phyloP scores from a whole-genome alignment of 139 green algal species.

The Chlamydomonas sphaeroides region DNA sequence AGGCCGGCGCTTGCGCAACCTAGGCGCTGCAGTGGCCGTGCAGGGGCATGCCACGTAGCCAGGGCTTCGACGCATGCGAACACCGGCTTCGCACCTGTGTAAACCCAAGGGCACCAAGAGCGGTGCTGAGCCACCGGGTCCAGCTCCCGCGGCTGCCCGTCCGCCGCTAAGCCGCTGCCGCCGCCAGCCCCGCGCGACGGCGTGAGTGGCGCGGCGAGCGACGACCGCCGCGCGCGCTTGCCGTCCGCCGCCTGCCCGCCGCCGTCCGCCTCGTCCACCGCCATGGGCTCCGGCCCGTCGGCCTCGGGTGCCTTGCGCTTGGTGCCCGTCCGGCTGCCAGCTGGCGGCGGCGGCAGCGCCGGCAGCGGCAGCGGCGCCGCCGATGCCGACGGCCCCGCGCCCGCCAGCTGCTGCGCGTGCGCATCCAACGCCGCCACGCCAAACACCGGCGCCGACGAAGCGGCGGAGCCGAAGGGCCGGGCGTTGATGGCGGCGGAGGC shows the following conservation, averaged over 20 bases:
- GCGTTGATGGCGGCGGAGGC: no score
- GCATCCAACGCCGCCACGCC: conserved; percentile 18
- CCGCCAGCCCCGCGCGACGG: not conserved
- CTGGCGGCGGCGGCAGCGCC: not conserved
- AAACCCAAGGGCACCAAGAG: conserved; percentile 48
- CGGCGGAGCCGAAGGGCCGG: not conserved
- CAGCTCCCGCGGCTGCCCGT: conserved; percentile 9
- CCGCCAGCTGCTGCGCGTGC: not conserved
- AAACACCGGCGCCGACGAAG: conserved; percentile 18
- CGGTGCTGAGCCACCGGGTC: conserved; percentile 38
- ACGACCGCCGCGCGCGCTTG: conserved; percentile 7
- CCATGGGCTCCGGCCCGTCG: not conserved
- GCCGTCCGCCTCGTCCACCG: not conserved
- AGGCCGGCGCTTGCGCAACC: no score
- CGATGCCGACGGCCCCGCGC: not conserved
- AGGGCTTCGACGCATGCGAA: not conserved
- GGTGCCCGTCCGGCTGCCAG: not conserved
- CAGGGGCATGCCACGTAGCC: no score
- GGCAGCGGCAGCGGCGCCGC: not conserved
- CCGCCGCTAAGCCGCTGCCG: not conserved
- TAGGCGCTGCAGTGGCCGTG: no score
- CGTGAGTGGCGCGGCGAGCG: not conserved
- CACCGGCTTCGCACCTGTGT: conserved; percentile 17
- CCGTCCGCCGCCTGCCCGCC: not conserved
- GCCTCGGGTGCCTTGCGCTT: conserved; percentile 25